Evolutionary conservation across 495 filamentous ascomycete genomes (phyloP), one percentile per base, ranked within the genome.

Genomic region (Cercophora samala): DNA sequence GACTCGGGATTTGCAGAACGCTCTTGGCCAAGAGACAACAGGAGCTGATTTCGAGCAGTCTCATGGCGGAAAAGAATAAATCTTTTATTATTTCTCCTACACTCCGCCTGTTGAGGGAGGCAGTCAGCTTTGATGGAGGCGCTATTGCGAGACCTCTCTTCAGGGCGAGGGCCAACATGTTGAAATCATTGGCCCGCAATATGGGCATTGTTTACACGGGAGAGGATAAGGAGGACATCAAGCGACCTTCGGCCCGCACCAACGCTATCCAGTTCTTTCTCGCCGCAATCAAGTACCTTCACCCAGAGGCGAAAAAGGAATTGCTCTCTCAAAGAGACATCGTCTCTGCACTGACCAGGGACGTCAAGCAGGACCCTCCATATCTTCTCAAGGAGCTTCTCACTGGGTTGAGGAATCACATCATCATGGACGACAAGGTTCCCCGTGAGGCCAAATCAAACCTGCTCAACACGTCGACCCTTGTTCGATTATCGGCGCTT

Each of bases 21-120:
- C 74, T 96, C 29, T 76, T 97, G 51, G 87, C 90, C 65, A 89
- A 88, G 70, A 85, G 87, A 8, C 89, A 93, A 63, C 80, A 90
- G 58, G 87, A 89, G 66, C 80, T 94, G 13, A 81, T 97, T 37
- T 85, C 88, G 42, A 86, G 88, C 64, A 90, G 89, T 58, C 74
- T 96, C 63, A 88, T 87, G 2, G 87, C 90, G 4, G 85, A 86
- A 3, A 92, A 90, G 73, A 80, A 84, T 2, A 96, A 94, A 71
- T 90, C 93, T 46, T 90, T 90, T 78, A 79, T 96, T 53, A 93
- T 97, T 66, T 93, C 90, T 2, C 92, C 93, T 0, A 91, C 88
- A 54, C 76, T 97, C 56, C 85, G 92, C 65, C 81, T 97, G 58
- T 82, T 97, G 59, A 89, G 86, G 22, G 92, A 97, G 77, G 82